phyloP scores from a whole-genome alignment of 2,329 filamentous ascomycete genomes.

The Ophiostoma pallidulum region DNA sequence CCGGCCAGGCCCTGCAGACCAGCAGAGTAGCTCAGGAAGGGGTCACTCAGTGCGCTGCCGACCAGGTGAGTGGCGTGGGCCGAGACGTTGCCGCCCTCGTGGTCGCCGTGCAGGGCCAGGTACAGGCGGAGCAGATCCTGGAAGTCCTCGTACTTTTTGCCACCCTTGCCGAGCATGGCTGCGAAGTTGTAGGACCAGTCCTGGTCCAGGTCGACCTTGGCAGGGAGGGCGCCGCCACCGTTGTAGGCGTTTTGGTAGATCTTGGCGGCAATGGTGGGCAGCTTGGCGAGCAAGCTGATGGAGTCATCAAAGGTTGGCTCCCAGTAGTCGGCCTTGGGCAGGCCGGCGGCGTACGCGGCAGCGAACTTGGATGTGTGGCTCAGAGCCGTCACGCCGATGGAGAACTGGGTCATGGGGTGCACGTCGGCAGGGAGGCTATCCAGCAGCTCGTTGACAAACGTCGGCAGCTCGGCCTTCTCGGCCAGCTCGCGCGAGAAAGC shows the following conservation, averaged over 20 bases:
- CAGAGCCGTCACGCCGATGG: constrained; percentile 88
- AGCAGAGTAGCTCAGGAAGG: constrained; percentile 92
- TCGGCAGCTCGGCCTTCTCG: constrained; percentile 71
- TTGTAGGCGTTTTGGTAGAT: constrained; percentile 91
- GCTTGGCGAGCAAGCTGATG: constrained; percentile 88
- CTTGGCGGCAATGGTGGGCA: constrained; percentile 92
- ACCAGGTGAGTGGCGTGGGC: constrained; percentile 93
- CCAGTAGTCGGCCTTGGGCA: constrained; percentile 98
- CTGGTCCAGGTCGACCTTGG: constrained; percentile 69
- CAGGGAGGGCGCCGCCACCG: constrained; percentile 62
- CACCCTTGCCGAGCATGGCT: constrained; percentile 84
- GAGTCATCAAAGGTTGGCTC: constrained; percentile 94
- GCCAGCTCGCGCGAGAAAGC: constrained; percentile 77
- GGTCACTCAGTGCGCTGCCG: constrained; percentile 86
- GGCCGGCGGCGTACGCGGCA: constrained; percentile 79
- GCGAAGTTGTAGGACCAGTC: constrained; percentile 99
- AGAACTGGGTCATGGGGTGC: constrained; percentile 97
- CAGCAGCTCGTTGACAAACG: constrained; percentile 78
- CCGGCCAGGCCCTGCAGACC: constrained; percentile 91
- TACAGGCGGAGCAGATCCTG: constrained; percentile 92
- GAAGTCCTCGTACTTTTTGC: constrained; percentile 83
- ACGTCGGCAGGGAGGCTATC: constrained; percentile 82
- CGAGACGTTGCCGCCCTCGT: constrained; percentile 96
- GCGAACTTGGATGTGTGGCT: constrained; percentile 93
- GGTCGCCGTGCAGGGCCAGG: constrained; percentile 91